Conservation (phyloP, 208 protist species). For the Phytomonas sp. region DNA sequence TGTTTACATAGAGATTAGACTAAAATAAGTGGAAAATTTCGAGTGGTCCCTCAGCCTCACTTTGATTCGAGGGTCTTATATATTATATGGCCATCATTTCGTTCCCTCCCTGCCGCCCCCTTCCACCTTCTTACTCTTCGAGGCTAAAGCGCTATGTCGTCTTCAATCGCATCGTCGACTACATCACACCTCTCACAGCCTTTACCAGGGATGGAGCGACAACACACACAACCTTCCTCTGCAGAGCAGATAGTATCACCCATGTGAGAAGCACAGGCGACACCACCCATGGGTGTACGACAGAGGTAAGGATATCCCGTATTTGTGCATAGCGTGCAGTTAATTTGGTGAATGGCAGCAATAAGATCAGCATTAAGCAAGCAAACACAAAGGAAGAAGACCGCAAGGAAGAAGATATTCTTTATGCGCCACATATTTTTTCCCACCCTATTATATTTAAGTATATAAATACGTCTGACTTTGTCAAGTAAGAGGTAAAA, state of each 20-base stretch:
- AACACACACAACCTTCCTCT: slow-evolving; percentile 23
- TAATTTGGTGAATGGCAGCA: not conserved
- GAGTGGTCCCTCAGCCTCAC: too few species aligned
- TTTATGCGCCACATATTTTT: not conserved
- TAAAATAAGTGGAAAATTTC: too few species aligned
- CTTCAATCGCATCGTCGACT: slow-evolving; percentile 21
- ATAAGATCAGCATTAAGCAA: not conserved
- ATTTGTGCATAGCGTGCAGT: slow-evolving; percentile 28
- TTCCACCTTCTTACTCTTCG: slow-evolving; percentile 3
- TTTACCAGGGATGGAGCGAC: slow-evolving; percentile 13
- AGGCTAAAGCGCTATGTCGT: slow-evolving; percentile 18
- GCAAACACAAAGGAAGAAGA: slow-evolving; percentile 7
- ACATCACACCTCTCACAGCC: slow-evolving; percentile 26
- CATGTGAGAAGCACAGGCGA: slow-evolving; percentile 17
- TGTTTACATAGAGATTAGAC: too few species aligned
- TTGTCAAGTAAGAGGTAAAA: slow-evolving; percentile 1
- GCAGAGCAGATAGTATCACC: slow-evolving; percentile 16
- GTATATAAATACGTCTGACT: not conserved
- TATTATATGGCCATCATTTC: too few species aligned
- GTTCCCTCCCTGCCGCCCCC: not conserved
- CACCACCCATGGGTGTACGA: slow-evolving; percentile 16
- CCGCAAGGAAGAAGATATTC: slow-evolving; percentile 7
- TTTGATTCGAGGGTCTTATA: too few species aligned
- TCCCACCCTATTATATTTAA: not conserved
- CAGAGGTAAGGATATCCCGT: slow-evolving; percentile 48